A percentile compares a stretch with the other conserved stretches of the same genome.
These are phyloP conservation scores for Eucalyptus tenuipes DNA, from an alignment of 345 rosid species.

Conservation along the genomic window DNA sequence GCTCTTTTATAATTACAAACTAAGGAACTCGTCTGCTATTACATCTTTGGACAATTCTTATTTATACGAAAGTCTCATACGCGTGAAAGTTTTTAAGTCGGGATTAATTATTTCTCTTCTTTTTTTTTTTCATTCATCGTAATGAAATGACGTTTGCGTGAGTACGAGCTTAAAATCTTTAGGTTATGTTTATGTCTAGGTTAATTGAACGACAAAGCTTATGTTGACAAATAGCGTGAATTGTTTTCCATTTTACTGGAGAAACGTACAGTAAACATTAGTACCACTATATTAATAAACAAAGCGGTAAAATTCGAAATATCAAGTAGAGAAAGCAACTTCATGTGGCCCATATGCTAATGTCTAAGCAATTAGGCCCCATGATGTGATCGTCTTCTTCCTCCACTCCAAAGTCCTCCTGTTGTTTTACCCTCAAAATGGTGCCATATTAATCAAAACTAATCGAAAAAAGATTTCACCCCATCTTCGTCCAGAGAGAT, in stretches of 20 bases:
- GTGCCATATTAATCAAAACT: slow-evolving; percentile 7
- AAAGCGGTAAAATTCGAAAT: background rate
- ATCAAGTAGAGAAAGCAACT: slow-evolving; percentile 10
- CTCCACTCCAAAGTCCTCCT: slow-evolving; percentile 4
- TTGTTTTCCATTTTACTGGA: background rate
- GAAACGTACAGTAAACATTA: background rate
- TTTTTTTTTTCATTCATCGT: background rate
- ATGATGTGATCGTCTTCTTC: slow-evolving; percentile 21
- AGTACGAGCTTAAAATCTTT: background rate
- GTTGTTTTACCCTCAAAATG: slow-evolving; percentile 12
- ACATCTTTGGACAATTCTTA: background rate
- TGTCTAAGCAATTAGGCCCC: slow-evolving; percentile 20
- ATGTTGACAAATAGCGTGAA: background rate
- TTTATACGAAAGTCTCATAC: rapidly evolving
- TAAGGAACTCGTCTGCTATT: background rate
- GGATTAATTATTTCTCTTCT: background rate
- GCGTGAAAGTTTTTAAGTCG: background rate
- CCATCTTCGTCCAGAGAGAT: slow-evolving; percentile 4
- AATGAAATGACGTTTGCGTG: background rate
- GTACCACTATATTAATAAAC: background rate
- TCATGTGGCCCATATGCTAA: slow-evolving; percentile 25
- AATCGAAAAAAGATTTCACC: background rate
- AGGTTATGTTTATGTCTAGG: background rate
- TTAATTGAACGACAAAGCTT: background rate
- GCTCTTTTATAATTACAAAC: background rate